Conservation (phyloP, 2,329 filamentous ascomycete species). For the Pyrenochaeta sp. region DNA sequence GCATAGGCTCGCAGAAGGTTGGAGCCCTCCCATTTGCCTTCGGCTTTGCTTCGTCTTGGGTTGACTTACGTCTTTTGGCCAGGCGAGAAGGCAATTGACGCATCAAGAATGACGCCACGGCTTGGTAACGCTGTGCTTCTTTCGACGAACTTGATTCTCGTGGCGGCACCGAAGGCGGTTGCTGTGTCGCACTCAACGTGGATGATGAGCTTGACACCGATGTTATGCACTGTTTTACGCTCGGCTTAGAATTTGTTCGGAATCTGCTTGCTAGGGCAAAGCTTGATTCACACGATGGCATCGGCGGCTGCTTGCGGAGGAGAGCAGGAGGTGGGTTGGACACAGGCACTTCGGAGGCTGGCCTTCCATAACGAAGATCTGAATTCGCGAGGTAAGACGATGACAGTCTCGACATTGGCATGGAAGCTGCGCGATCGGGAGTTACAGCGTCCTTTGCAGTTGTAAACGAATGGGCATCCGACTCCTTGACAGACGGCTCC, state of each 20-base stretch:
- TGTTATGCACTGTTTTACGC: conserved; percentile 27
- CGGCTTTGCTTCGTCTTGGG: conserved; percentile 12
- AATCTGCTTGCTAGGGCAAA: conserved; percentile 23
- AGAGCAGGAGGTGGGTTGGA: conserved; percentile 20
- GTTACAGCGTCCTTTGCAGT: conserved; percentile 28
- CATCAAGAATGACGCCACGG: conserved; percentile 38
- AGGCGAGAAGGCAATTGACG: conserved; percentile 26
- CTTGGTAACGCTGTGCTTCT: conserved; percentile 40
- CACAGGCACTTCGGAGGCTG: conserved; percentile 19
- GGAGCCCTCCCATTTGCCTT: conserved; percentile 5
- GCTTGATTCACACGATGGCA: conserved; percentile 26
- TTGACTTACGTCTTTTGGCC: conserved; percentile 18
- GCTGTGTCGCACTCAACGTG: conserved; percentile 22
- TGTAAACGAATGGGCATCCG: conserved; percentile 33
- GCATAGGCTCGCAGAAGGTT: conserved; percentile 9
- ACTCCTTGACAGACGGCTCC: conserved; percentile 23
- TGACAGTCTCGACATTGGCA: conserved; percentile 23
- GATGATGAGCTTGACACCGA: conserved; percentile 35
- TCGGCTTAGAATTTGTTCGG: conserved; percentile 30
- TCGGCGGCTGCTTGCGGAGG: conserved; percentile 21
- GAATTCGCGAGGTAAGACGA: conserved; percentile 8
- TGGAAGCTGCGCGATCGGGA: conserved; percentile 27
- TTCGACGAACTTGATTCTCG: conserved; percentile 44
- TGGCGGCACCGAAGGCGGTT: conserved; percentile 35
- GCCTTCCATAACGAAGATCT: conserved; percentile 10